These are phyloP conservation scores for Leishmania gerbilli DNA, from an alignment of 208 protist species.

Conservation along the genomic window DNA sequence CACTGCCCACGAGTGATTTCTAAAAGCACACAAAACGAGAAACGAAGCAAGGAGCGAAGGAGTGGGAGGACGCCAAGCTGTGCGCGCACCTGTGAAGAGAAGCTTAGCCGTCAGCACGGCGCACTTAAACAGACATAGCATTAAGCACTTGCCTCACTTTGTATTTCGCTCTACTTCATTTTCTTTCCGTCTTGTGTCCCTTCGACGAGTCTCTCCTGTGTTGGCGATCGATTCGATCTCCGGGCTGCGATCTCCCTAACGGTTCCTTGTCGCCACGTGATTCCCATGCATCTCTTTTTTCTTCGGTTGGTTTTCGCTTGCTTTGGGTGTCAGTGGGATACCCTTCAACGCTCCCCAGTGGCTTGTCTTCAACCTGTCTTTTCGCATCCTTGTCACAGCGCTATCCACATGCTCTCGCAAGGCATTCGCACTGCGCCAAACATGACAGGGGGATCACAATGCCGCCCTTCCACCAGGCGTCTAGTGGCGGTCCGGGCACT, in stretches of 20 bases:
- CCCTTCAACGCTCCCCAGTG: not conserved
- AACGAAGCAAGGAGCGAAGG: not conserved
- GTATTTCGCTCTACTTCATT: conserved; percentile 11
- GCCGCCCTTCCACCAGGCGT: not conserved
- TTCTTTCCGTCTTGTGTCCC: not conserved
- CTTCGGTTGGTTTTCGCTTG: not conserved
- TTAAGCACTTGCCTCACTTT: not conserved
- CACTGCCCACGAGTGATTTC: not conserved
- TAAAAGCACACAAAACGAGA: not conserved
- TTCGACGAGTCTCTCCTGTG: not conserved
- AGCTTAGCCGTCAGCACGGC: not conserved
- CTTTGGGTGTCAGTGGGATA: not conserved
- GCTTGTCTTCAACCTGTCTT: not conserved
- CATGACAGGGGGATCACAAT: not conserved
- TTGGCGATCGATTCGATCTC: too few species aligned
- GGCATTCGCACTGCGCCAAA: not conserved
- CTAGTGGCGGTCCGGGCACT: conserved; percentile 62
- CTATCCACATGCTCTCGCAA: too few species aligned
- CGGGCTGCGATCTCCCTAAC: not conserved
- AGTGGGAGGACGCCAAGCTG: not conserved
- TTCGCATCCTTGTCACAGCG: not conserved
- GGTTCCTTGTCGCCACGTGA: not conserved
- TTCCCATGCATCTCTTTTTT: not conserved
- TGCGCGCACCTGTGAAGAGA: not conserved
- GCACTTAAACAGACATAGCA: not conserved